Conservation (phyloP, 768 basidiomycete species). For the Trametes sanguinea region DNA sequence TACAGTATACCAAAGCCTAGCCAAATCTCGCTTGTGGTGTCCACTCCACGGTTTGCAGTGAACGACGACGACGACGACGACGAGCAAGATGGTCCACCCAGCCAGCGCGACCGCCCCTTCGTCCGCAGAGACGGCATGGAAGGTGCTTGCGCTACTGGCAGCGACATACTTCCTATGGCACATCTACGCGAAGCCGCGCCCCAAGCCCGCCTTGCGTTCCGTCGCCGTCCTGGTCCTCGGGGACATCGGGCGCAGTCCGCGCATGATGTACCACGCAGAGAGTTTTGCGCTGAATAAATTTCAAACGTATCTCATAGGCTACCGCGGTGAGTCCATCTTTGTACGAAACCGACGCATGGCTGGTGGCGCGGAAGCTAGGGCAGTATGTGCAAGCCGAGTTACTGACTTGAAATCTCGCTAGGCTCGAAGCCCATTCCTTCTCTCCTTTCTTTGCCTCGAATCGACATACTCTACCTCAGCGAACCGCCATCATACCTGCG, state of each 20-base stretch:
- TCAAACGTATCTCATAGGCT: constrained; percentile 81
- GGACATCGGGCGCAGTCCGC: constrained; percentile 92
- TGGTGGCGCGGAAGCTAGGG: too few species aligned
- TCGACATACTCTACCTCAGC: constrained; percentile 68
- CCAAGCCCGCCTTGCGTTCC: constrained; percentile 50
- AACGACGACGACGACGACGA: background rate
- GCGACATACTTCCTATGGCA: constrained; percentile 13
- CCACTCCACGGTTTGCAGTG: too few species aligned
- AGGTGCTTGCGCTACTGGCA: background rate
- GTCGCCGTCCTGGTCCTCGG: constrained; percentile 93
- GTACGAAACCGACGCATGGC: too few species aligned
- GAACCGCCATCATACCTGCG: constrained; percentile 58
- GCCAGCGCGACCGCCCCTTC: constrained; percentile 1
- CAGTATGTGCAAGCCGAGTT: background rate
- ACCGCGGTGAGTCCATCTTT: constrained; percentile 58
- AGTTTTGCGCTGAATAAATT: constrained; percentile 84
- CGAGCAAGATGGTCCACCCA: constrained; percentile 15
- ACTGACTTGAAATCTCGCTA: constrained; percentile 30
- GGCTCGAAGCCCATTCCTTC: constrained; percentile 79
- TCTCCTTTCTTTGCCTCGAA: constrained; percentile 62
- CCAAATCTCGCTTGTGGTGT: too few species aligned
- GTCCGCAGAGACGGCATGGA: background rate
- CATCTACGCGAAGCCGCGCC: background rate
- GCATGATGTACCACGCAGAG: constrained; percentile 99
- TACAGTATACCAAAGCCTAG: too few species aligned